These are phyloP conservation scores for Suhomyces prunicola DNA, from an alignment of 805 yeast genomes.

Conservation along the genomic window DNA sequence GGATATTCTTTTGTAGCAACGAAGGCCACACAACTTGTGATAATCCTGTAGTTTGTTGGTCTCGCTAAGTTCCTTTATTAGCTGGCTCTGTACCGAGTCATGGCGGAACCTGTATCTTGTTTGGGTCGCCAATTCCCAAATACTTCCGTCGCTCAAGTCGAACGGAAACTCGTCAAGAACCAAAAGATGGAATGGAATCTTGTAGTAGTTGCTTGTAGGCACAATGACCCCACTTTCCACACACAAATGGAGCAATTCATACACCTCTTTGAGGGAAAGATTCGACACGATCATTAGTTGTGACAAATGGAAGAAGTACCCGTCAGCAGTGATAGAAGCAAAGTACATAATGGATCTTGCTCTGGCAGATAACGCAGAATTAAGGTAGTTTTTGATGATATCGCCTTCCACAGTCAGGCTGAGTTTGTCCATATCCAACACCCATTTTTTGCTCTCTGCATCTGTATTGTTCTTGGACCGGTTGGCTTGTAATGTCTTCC, in stretches of 20 bases:
- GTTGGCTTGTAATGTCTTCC: background rate
- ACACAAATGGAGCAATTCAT: conserved; percentile 30
- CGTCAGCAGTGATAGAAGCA: conserved; percentile 41
- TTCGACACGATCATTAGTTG: conserved; percentile 40
- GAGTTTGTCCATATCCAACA: background rate
- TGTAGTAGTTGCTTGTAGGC: conserved; percentile 43
- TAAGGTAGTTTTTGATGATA: background rate
- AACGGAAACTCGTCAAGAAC: conserved; percentile 24
- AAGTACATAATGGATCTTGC: conserved; percentile 27
- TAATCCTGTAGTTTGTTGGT: conserved; percentile 24
- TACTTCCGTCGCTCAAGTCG: conserved; percentile 25
- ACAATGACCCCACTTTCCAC: conserved; percentile 29
- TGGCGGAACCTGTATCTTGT: conserved; percentile 41
- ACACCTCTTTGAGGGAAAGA: conserved; percentile 28
- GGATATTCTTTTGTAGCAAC: conserved; percentile 26
- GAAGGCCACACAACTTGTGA: conserved; percentile 42
- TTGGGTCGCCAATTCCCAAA: conserved; percentile 33
- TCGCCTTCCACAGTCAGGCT: no score
- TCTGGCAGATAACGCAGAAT: conserved; percentile 11
- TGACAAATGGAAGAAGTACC: conserved; percentile 33
- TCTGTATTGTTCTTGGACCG: background rate
- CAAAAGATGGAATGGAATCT: conserved; percentile 44
- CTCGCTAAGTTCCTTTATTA: conserved; percentile 24
- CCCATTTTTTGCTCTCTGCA: background rate
- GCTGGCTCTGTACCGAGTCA: conserved; percentile 33